Percentiles rank a stretch among this genome's conserved stretches.
Conservation (phyloP, 257 asterid genomes). For the Prunella vulgaris region DNA sequence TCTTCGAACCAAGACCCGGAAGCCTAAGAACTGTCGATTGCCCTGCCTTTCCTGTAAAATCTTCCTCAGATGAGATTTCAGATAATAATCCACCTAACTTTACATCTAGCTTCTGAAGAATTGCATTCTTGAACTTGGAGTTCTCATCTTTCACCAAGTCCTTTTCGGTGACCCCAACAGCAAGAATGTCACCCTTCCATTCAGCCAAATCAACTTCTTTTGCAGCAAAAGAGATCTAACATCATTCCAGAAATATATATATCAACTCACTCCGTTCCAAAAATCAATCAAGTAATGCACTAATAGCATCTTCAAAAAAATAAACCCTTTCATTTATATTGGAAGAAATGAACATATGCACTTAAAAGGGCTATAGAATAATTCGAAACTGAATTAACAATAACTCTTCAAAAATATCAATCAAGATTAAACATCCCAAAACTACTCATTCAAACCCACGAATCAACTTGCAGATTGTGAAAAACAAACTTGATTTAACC, state of each 20-base stretch:
- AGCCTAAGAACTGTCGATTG: slow-evolving; percentile 76
- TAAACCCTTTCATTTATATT: not conserved
- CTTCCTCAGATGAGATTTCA: slow-evolving; percentile 80
- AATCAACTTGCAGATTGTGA: not conserved
- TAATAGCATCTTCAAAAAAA: not conserved
- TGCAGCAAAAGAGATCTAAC: slow-evolving; percentile 75
- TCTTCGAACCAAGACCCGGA: slow-evolving; percentile 73
- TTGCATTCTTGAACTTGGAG: slow-evolving; percentile 66
- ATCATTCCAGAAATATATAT: slow-evolving; percentile 9
- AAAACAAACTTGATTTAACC: not conserved
- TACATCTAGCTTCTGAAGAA: slow-evolving; percentile 68
- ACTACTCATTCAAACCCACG: not conserved
- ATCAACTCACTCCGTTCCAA: slow-evolving; percentile 10
- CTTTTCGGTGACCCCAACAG: slow-evolving; percentile 79
- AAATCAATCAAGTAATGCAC: not conserved
- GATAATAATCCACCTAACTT: slow-evolving; percentile 69
- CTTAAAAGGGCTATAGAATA: not conserved
- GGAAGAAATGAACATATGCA: not conserved
- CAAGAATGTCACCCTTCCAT: slow-evolving; percentile 96
- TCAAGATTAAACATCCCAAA: too few species aligned
- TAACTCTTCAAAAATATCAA: not conserved
- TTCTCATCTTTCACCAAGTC: slow-evolving; percentile 68
- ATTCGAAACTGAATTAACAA: not conserved
- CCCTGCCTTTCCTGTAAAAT: slow-evolving; percentile 80
- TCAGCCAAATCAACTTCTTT: slow-evolving; percentile 80